Conservation (phyloP, 352 stramenopile species). For the Achlya hypogyna region DNA sequence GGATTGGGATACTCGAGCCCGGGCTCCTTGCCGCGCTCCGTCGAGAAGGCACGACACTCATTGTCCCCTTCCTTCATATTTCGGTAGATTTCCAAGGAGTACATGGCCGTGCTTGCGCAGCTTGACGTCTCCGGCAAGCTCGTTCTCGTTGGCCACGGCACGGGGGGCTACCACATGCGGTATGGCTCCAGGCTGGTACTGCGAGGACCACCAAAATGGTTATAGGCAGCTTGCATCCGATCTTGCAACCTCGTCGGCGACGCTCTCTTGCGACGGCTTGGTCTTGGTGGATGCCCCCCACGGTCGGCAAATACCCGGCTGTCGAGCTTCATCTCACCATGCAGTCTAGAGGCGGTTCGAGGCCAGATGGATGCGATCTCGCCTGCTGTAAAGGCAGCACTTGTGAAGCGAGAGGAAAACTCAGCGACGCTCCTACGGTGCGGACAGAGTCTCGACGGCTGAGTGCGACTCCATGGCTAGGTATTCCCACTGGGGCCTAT, state of each 20-base stretch:
- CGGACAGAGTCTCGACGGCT: no score
- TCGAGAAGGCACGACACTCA: constrained; percentile 26
- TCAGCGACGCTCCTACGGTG: constrained; percentile 43
- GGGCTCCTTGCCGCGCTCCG: constrained; percentile 36
- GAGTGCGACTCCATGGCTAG: no score
- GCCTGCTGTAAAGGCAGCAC: constrained; percentile 38
- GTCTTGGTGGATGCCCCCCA: constrained; percentile 67
- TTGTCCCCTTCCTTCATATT: neutral
- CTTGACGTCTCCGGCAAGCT: constrained; percentile 48
- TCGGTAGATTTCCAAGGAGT: constrained; percentile 47
- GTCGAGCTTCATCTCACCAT: neutral
- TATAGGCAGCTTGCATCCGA: neutral
- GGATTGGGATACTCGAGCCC: constrained; percentile 62
- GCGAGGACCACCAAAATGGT: constrained; percentile 37
- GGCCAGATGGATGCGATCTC: constrained; percentile 52
- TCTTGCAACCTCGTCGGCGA: neutral
- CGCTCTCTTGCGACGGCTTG: constrained; percentile 39
- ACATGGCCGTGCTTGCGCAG: constrained; percentile 43
- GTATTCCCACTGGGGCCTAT: constrained; percentile 39
- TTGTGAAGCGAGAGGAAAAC: constrained; percentile 54
- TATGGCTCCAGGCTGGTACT: constrained; percentile 7
- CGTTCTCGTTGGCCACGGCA: constrained; percentile 61
- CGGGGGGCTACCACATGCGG: constrained; percentile 76
- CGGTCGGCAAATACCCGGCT: constrained; percentile 22
- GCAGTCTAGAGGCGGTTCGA: constrained; percentile 41